A percentile compares a stretch with the other conserved stretches of the same genome.
Conservation (phyloP, 2,329 filamentous ascomycete species). For the Aspergillus jensenii region DNA sequence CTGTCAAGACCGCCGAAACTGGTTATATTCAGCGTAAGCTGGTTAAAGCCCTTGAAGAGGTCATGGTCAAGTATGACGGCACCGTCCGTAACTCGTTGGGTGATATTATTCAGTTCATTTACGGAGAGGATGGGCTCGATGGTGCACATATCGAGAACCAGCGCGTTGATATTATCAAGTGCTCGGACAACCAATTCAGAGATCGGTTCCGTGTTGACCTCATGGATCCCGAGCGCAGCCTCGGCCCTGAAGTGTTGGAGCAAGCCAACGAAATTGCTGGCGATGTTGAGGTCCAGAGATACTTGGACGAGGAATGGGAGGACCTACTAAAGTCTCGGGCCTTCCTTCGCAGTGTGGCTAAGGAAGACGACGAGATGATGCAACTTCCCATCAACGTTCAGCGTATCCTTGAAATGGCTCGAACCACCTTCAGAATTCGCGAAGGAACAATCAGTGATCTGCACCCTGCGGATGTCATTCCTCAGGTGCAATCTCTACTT, state of each 20-base stretch:
- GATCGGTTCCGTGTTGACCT: conserved; percentile 83
- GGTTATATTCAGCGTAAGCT: conserved; percentile 98
- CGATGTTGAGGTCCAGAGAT: conserved; percentile 80
- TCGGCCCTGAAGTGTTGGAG: conserved; percentile 73
- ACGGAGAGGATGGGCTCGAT: conserved; percentile 95
- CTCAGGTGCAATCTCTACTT: conserved; percentile 71
- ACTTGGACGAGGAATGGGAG: conserved; percentile 87
- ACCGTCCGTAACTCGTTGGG: conserved; percentile 96
- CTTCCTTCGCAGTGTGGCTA: conserved; percentile 69
- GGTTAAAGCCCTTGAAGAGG: conserved; percentile 96
- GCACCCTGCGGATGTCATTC: conserved; percentile 82
- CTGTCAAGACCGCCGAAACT: conserved; percentile 98
- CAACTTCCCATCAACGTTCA: conserved; percentile 90
- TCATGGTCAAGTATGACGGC: conserved; percentile 96
- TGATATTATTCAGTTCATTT: conserved; percentile 95
- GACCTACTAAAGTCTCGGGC: conserved; percentile 71
- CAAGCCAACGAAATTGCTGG: conserved; percentile 83
- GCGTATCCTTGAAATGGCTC: conserved; percentile 87
- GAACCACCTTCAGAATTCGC: conserved; percentile 87
- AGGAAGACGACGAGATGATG: conserved; percentile 80
- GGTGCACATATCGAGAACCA: conserved; percentile 93
- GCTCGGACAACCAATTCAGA: conserved; percentile 75
- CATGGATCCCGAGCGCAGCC: conserved; percentile 65
- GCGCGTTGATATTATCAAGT: conserved; percentile 78
- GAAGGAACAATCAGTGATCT: conserved; percentile 83